Base-by-base conservation (phyloP, 352 stramenopile species). In the Pilasporangium apinafurcum region DNA sequence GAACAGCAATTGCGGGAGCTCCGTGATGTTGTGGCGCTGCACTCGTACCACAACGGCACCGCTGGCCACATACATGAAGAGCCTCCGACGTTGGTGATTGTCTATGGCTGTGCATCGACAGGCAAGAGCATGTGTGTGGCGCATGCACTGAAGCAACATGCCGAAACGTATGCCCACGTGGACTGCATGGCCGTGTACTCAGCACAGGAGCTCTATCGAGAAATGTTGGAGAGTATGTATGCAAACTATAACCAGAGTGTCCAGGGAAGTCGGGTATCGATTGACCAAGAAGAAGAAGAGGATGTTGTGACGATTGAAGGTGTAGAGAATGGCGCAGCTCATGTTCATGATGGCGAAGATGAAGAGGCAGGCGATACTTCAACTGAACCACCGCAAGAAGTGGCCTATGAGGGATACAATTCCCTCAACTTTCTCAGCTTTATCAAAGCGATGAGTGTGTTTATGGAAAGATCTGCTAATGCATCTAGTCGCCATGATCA, bases 41-140 rank as follows among this genome's bases (percentile, higher is more conserved):
- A 69, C 21, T 21, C 26, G n/a, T 12, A 51, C 1, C n/a, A 21
- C 20, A 52, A 52, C 22, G 25, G 37, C 3, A 21, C 31, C 1
- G 25, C n/a, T 21, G n/a, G 52, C 9, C 44, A 44, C 29, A 29
- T 68, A 40, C 17, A 29, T 8, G 72, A 86, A 56, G 55, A 64
- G 42, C 62, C 73, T 33, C 45, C 62, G n/a, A 63, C 79, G 26
- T 66, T 92, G 3, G 53, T 86, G 21, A 57, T 92, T 4, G 60
- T 90, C 1, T 86, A 87, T 46, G 80, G 80, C 17, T 73, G 68
- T 26, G 75, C 79, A 21, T 88, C 77, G 9, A 83, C 75, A n/a
- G 80, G 80, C 37, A 92, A 92, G 51, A 86, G 70, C 37, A 37
- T 68, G 38, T 63, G 59, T n/a, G 67, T 90, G 37, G 56, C 60